Evolutionary conservation across 2,329 filamentous ascomycete genomes (phyloP), one percentile per base, ranked within the genome.

Genomic region (Xylariaceae sp.): DNA sequence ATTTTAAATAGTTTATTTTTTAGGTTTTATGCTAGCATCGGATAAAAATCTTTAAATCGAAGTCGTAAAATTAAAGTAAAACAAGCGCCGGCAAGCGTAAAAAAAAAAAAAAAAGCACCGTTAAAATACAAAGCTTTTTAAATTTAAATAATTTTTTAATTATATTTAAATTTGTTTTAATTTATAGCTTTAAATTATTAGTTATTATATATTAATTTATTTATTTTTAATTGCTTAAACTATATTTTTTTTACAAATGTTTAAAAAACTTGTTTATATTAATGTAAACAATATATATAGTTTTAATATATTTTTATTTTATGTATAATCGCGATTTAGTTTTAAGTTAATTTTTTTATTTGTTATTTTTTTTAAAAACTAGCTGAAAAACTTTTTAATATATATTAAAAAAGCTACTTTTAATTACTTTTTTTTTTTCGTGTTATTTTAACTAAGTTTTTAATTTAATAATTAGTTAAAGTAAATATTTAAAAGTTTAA

Each of bases 331-430:
- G 6, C 47, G 45, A 33, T 59, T 61, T 7, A 63, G 24, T 32
- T 57, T 57, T 15, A 32, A 10, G 40, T 62, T 26, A 13, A 63
- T n/a, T 47, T 59, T 64, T 2, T 53, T 33, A 7, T 45, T 15
- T 33, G 44, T 63, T 15, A 53, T n/a, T 58, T 44, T 51, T 55
- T 59, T 68, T 41, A 33, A 61, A 64, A 16, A 66, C 56, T 9
- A 68, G 59, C 37, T 59, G 52, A 43, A 66, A 68, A 26, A 62
- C 52, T 44, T 70, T 69, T 61, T 48, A 69, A 36, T 62, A 62
- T 59, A 53, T 68, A 35, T 55, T 53, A 6, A 70, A 56, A 3
- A 60, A 65, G 48, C 57, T 64, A 6, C 43, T 53, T 50, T 60
- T 61, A 9, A 9, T 36, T 10, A 36, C 15, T 16, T 42, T 53